Percentiles rank a stretch among this genome's conserved stretches.
phyloP scores from a whole-genome alignment of 345 rosid species.

The Lumnitzera racemosa region DNA sequence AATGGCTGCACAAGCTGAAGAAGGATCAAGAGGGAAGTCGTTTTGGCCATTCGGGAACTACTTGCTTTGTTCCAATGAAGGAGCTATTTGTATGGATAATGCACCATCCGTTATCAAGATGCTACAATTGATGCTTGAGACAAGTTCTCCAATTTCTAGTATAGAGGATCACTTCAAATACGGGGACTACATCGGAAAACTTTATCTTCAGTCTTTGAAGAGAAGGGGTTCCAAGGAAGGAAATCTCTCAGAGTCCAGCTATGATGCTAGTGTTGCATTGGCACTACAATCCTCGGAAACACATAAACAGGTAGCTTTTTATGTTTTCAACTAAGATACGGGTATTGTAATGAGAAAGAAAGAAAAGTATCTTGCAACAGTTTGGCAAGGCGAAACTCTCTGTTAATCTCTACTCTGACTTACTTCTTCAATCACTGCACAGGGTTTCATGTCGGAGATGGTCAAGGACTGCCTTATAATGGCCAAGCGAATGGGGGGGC shows the following conservation, averaged over 20 bases:
- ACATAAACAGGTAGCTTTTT: slow-evolving; percentile 20
- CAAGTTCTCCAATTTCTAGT: slow-evolving; percentile 21
- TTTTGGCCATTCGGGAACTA: slow-evolving; percentile 78
- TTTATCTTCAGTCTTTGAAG: slow-evolving; percentile 30
- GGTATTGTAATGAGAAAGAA: no score
- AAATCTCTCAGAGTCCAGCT: slow-evolving; percentile 44
- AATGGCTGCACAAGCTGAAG: slow-evolving; percentile 4
- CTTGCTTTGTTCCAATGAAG: slow-evolving; percentile 56
- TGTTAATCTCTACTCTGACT: neutral
- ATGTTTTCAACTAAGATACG: neutral
- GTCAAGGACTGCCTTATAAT: slow-evolving; percentile 7
- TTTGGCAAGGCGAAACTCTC: neutral
- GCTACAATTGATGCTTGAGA: slow-evolving; percentile 38
- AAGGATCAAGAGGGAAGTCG: slow-evolving; percentile 9
- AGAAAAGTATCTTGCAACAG: no score
- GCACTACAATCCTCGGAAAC: slow-evolving; percentile 63
- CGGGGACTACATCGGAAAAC: slow-evolving; percentile 36
- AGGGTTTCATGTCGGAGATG: neutral
- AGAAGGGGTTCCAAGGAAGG: slow-evolving; percentile 30
- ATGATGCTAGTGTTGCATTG: slow-evolving; percentile 53
- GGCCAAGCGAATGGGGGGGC: slow-evolving; percentile 6
- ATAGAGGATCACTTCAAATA: slow-evolving; percentile 60
- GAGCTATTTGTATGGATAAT: slow-evolving; percentile 67
- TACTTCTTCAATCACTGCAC: neutral
- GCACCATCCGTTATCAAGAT: slow-evolving; percentile 35